A percentile compares a stretch with the other conserved stretches of the same genome.
These are phyloP conservation scores for Maudiozyma saulgeensis DNA, from an alignment of 805 yeast species.

Conservation along the genomic window DNA sequence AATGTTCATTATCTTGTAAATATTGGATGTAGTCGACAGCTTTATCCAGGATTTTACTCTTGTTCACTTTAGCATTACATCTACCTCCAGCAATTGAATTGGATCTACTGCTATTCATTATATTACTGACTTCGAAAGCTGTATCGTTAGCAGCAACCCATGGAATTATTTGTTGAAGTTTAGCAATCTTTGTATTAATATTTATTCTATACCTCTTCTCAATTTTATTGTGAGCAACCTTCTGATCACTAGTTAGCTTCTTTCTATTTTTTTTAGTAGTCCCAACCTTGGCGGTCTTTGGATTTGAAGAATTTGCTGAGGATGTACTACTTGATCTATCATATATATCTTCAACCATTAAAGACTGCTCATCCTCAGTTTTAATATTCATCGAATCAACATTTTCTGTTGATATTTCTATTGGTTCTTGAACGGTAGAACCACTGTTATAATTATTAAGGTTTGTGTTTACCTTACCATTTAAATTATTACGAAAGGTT, in stretches of 20 bases:
- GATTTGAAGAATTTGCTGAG: not conserved
- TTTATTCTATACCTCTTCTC: constrained; percentile 65
- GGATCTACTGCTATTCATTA: constrained; percentile 3
- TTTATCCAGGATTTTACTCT: constrained; percentile 57
- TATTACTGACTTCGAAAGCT: constrained; percentile 41
- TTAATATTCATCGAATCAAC: not conserved
- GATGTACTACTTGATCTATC: not conserved
- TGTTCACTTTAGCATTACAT: constrained; percentile 40
- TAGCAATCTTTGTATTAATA: constrained; percentile 62
- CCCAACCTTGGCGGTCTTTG: not conserved
- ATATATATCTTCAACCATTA: not conserved
- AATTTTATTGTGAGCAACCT: constrained; percentile 63
- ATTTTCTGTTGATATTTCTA: not conserved
- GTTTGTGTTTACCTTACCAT: not conserved
- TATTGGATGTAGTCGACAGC: constrained; percentile 53
- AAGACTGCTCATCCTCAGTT: not conserved
- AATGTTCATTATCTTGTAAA: constrained; percentile 41
- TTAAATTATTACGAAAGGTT: not conserved
- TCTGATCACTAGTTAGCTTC: constrained; percentile 47
- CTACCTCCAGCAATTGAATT: constrained; percentile 37
- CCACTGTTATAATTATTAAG: not conserved
- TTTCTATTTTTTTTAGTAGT: constrained; percentile 36
- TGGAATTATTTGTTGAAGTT: constrained; percentile 57
- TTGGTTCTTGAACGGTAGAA: not conserved
- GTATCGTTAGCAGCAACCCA: constrained; percentile 55